Evolutionary conservation across 805 yeast genomes (phyloP).

Genomic region (Myxozyma monticola): DNA sequence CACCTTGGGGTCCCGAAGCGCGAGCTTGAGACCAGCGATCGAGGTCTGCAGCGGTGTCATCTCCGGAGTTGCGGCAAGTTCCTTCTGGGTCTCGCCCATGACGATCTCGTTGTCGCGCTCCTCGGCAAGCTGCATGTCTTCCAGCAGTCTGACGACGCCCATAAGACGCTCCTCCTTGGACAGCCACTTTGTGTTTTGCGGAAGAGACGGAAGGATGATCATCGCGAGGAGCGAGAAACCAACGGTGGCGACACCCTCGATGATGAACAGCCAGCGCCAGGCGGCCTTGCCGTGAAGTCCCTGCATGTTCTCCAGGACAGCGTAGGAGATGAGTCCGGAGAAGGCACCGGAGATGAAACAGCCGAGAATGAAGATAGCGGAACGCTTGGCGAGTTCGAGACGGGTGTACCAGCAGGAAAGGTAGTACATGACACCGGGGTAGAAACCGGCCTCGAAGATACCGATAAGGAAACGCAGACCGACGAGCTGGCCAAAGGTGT

Average conservation of each 20-base stretch:
- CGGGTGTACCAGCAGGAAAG: conserved; percentile 58
- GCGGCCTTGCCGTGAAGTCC: conserved; percentile 45
- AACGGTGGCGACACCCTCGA: conserved; percentile 57
- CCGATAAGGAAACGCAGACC: conserved; percentile 51
- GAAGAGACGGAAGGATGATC: conserved; percentile 54
- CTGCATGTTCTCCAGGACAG: conserved; percentile 49
- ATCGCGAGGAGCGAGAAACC: conserved; percentile 48
- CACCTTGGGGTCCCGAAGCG: conserved; percentile 33
- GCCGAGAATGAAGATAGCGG: conserved; percentile 53
- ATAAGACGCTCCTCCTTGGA: conserved; percentile 48
- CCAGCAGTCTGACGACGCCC: conserved; percentile 43
- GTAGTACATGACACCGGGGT: conserved; percentile 51
- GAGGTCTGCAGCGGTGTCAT: not conserved
- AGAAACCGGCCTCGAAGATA: conserved; percentile 50
- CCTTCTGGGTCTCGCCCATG: not conserved
- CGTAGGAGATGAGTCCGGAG: conserved; percentile 56
- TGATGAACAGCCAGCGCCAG: conserved; percentile 59
- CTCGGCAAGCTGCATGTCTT: conserved; percentile 44
- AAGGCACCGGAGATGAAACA: conserved; percentile 53
- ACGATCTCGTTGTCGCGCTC: conserved; percentile 13
- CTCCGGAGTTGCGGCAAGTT: not conserved
- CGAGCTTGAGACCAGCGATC: conserved; percentile 19
- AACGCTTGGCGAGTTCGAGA: conserved; percentile 51
- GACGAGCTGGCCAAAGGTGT: conserved; percentile 47
- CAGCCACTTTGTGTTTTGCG: conserved; percentile 50